These are phyloP conservation scores for Arachis hypogaea DNA, from an alignment of 306 rosid genomes.

Conservation along the genomic window DNA sequence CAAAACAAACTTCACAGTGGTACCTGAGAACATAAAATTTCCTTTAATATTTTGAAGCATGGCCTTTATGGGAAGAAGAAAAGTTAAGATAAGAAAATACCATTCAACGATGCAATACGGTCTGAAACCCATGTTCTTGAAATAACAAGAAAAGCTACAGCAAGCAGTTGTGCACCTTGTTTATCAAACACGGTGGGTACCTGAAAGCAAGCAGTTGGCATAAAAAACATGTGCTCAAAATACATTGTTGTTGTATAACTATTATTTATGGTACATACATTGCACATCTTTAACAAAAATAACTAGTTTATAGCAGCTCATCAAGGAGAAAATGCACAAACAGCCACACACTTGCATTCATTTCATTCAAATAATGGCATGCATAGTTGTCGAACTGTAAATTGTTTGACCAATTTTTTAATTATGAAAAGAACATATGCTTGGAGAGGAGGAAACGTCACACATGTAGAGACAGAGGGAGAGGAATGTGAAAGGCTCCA, in stretches of 20 bases:
- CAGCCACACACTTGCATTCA: slow-evolving; percentile 30
- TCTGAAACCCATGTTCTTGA: slow-evolving; percentile 97
- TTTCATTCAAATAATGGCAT: slow-evolving; percentile 6
- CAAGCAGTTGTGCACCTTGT: slow-evolving; percentile 94
- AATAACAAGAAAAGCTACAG: slow-evolving; percentile 89
- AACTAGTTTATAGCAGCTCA: slow-evolving; percentile 12
- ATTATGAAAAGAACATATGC: too few relatives aligned
- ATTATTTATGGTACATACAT: slow-evolving; percentile 1
- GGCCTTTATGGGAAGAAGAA: slow-evolving; percentile 14
- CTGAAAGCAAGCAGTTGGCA: slow-evolving; percentile 51
- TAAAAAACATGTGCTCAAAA: slow-evolving; percentile 28
- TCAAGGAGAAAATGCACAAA: slow-evolving; percentile 21
- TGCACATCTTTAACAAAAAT: neutral
- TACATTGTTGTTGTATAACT: slow-evolving; percentile 12
- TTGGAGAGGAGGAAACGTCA: too few relatives aligned
- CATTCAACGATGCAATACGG: slow-evolving; percentile 93
- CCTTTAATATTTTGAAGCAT: slow-evolving; percentile 38
- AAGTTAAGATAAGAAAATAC: slow-evolving; percentile 47
- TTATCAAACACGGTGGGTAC: slow-evolving; percentile 87
- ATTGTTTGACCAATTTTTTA: too few relatives aligned
- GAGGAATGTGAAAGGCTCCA: too few relatives aligned
- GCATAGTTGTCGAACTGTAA: too few relatives aligned
- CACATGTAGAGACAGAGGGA: too few relatives aligned
- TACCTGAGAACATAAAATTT: slow-evolving; percentile 58
- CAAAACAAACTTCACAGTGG: slow-evolving; percentile 89